Evolutionary conservation across 2,329 filamentous ascomycete species (phyloP), one percentile per base, ranked within the genome.

Genomic region (Dactylellina drechsleri): DNA sequence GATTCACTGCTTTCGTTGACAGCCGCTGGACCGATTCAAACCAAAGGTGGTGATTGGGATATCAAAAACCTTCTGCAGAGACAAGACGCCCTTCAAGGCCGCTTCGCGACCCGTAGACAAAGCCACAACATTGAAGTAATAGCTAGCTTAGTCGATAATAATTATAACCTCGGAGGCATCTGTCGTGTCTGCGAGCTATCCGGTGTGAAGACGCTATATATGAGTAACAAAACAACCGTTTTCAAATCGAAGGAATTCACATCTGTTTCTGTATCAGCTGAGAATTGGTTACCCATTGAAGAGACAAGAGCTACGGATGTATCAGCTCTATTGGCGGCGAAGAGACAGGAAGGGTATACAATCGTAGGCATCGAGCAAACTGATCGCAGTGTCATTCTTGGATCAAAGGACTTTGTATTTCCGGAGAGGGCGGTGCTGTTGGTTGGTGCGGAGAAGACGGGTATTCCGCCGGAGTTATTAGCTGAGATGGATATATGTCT

Each of bases 341-440:
- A 82, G 78, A 84, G 84, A 76, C 79, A 78, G n/a, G 81, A 84
- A 56, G 85, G 85, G 0, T 86, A 83, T 65, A 81, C 80, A n/a
- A 81, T 85, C n/a, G 83, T 86, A 2, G 85, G 85, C 0, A 83
- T 87, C 7, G 85, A 87, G 79, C 85, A 87, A 80, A 87, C 85
- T 16, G 85, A 86, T 78, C 81, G 83, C 0, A 84, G 83, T 59
- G 80, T 83, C 0, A 78, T 86, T 31, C 78, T 86, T 1, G 85
- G 85, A 0, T 57, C 62, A 1, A 61, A 31, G 58, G 64, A 59
- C 31, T 71, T 66, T 56, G 60, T 43, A 47, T 77, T 79, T 41
- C 82, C 83, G 4, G 79, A 78, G 76, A 83, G 82, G 62, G 82
- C 81, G 26, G 82, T 84, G 16, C 76, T 87, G 8, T 82, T 87